Evolutionary conservation across 768 basidiomycete species (phyloP).

Genomic region (Collybia nuda): DNA sequence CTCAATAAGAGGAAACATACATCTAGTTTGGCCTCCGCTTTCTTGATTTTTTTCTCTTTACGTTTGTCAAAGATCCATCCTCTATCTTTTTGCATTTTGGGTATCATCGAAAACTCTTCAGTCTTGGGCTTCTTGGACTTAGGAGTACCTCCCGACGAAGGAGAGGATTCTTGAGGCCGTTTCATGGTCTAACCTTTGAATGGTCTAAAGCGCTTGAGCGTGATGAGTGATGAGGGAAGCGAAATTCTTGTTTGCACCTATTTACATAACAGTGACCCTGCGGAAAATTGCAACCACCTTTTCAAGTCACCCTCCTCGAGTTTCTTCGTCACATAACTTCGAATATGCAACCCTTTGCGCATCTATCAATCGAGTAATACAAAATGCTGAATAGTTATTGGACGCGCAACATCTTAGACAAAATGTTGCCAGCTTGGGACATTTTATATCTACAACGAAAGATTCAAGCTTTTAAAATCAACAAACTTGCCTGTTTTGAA

Average conservation of each 20-base stretch:
- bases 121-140: constrained; percentile 41
- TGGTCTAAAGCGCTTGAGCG: no score
- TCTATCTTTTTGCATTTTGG: constrained; percentile 19
- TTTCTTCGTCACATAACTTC: no score
- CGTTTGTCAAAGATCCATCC: constrained; percentile 74
- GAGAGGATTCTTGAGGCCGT: constrained; percentile 12
- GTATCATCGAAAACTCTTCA: constrained; percentile 5
- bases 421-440: no score
- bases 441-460: constrained; percentile 23
- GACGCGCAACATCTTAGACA: no score
- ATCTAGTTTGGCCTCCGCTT: constrained; percentile 54
- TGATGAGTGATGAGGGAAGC: not conserved
- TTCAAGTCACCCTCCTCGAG: no score
- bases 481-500: constrained; percentile 45
- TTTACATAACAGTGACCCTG: no score
- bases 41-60: constrained; percentile 69
- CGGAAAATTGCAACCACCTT: no score
- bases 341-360: no score
- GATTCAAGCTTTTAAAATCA: constrained; percentile 29
- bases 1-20: constrained; percentile 41
- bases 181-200: constrained; percentile 7
- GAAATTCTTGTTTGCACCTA: not conserved
- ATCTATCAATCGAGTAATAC: no score
- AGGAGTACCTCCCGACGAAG: constrained; percentile 4
- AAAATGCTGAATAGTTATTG: no score